Base-by-base conservation (phyloP, 208 protist species). In the Polymyxa betae region DNA sequence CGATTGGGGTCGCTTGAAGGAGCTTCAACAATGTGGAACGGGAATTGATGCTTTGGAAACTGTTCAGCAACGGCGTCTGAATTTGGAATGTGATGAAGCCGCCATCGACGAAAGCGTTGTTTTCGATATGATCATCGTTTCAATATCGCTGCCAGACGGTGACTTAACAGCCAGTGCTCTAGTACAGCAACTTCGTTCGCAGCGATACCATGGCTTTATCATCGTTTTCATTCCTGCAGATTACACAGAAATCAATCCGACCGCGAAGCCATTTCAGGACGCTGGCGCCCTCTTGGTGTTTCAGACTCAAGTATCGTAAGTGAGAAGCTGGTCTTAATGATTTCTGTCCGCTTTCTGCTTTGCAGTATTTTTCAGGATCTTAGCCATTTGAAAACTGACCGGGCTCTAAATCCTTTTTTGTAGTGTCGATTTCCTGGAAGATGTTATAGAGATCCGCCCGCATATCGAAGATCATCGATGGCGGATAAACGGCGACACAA, bases 391-490 rank as follows among this genome's bases (percentile, higher is more conserved):
- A n/a, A n/a, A n/a, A n/a, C n/a, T n/a, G n/a, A n/a, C n/a, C n/a
- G n/a, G n/a, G n/a, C n/a, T n/a, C n/a, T n/a, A n/a, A n/a, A n/a
- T n/a, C 24, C 49, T 60, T 60, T 24, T 60, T 60, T 29, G 5
- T n/a, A 43, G 72, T 35, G 72, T 82, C 72, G 16, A 82, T 20
- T 45, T n/a, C 16, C 35, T 82, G 35, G n/a, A 82, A 5, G n/a
- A 82, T n/a, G 5, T 35, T n/a, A 82, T 82, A 5, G 72, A 82
- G 35, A 43, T 35, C 72, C n/a, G 35, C 12, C 5, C 5, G 16
- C 16, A 82, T 43, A 43, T 82, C 35, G 16, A n/a, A 12, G 72
- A 82, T 82, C 72, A 82, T 82, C 72, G 72, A 20, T 82, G 72
- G 72, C 5, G 16, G 12, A 20, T 12, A 20, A 82, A 43, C 72